phyloP scores from a whole-genome alignment of 441 rosid species.

The Croton laevigatus region DNA sequence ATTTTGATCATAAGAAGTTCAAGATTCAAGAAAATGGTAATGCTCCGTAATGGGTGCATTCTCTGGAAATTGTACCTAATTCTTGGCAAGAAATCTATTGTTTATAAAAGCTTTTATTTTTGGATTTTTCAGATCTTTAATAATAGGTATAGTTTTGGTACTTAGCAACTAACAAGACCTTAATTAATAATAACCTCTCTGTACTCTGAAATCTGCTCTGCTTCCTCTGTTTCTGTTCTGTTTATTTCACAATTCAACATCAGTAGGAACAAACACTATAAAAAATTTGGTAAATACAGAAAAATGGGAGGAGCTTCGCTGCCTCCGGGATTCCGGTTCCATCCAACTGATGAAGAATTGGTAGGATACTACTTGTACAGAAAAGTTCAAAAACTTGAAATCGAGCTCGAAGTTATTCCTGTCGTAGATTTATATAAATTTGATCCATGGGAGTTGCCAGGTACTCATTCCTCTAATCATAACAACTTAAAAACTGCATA shows the following conservation, averaged over 20 bases:
- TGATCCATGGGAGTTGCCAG: constrained; percentile 96
- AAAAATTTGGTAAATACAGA: neutral
- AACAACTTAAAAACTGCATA: neutral
- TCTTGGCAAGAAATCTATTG: constrained; percentile 52
- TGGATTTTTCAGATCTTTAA: constrained; percentile 90
- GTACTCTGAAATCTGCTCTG: constrained; percentile 18
- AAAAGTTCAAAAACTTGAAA: constrained; percentile 60
- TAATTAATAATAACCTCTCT: neutral
- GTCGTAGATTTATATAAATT: constrained; percentile 75
- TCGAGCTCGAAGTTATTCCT: constrained; percentile 85
- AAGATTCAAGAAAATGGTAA: constrained; percentile 48
- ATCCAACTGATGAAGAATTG: constrained; percentile 69
- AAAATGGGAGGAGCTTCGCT: constrained; percentile 63
- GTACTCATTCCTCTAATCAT: constrained; percentile 27
- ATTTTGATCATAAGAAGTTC: constrained; percentile 30
- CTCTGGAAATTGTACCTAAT: constrained; percentile 54
- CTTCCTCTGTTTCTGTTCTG: constrained; percentile 17
- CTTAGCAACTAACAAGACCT: constrained; percentile 29
- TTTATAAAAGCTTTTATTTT: constrained; percentile 66
- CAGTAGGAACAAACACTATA: neutral
- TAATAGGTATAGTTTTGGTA: constrained; percentile 51
- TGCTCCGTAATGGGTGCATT: constrained; percentile 44
- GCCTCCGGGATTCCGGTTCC: constrained; percentile 85
- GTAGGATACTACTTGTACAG: constrained; percentile 63
- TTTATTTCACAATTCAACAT: neutral